phyloP scores from a whole-genome alignment of 495 filamentous ascomycete species.

The Podospora anserina region DNA sequence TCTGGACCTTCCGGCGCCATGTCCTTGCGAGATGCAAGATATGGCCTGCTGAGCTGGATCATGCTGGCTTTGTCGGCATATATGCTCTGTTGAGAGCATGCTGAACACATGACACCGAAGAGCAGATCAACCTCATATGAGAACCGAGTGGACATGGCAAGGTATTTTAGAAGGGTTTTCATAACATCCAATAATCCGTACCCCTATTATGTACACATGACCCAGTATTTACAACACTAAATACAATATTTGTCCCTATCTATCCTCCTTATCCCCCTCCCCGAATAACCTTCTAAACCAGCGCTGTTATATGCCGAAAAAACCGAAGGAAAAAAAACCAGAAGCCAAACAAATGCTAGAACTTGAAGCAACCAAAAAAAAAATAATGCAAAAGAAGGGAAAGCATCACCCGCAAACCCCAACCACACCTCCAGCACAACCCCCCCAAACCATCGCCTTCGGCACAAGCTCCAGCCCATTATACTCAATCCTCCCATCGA shows the following conservation, averaged over 20 bases:
- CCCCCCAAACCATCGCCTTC: constrained; percentile 13
- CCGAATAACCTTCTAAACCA: neutral
- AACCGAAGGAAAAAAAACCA: neutral
- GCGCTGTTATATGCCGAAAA: neutral
- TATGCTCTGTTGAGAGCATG: neutral
- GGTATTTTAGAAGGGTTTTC: neutral
- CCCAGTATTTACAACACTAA: neutral
- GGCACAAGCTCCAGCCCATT: constrained; percentile 24
- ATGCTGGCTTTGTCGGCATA: neutral
- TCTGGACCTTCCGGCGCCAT: neutral
- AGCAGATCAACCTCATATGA: neutral
- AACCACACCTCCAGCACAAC: neutral
- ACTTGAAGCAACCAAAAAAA: neutral
- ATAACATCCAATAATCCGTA: neutral
- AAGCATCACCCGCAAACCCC: neutral
- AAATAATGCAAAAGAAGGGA: neutral
- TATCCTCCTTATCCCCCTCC: too few relatives aligned
- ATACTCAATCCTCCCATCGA: neutral
- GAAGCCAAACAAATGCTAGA: neutral
- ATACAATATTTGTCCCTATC: neutral
- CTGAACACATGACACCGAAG: too few relatives aligned
- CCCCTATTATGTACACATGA: neutral
- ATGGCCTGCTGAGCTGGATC: neutral
- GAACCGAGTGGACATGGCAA: neutral
- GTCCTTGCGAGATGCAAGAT: neutral